Evolutionary conservation across 2,329 filamentous ascomycete genomes (phyloP), one percentile per base, ranked within the genome.

Genomic region (Cercospora sp.): DNA sequence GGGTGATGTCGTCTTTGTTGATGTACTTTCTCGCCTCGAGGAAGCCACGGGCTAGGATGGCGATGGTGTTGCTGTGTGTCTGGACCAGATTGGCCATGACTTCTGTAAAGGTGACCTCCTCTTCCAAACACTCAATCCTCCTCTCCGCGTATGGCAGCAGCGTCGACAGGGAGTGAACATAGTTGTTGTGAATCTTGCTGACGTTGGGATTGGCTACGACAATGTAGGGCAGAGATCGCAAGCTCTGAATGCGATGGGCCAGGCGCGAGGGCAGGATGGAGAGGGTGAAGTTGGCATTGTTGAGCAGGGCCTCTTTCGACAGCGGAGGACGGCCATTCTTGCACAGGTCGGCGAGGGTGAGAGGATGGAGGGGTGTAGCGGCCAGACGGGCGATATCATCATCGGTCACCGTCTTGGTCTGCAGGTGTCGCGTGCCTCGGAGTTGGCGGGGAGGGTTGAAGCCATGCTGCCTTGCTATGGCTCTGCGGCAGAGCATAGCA

Each of bases 131-230:
- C 58, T 87, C 88, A 69, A 96, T 93, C 66, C 86, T 85, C 66
- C 86, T 84, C 77, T 91, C 86, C 33, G 90, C 89, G 76, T 94
- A 97, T 5, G 94, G 94, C 3, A 98, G 87, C 16, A 99, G 85
- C 0, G 93, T 97, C 2, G 92, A 94, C 20, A 99, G 84, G 2
- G 93, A 97, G 80, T 97, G 94, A 55, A 97, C 85, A 80, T 99
- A 99, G 81, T 97, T 98, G 80, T 92, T 90, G 84, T 98, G 97
- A 72, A 99, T 99, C 75, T 91, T 90, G 28, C 90, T 91, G 73
- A 99, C 93, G 78, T 97, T 93, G 0, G 93, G 92, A 78, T 99
- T 98, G n/a, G 94, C 94, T 28, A 99, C 95, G 65, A 99, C 94
- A 72, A 99, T 98, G 80, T 94, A 99, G 0, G 95, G 95, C 8